Percentiles rank a stretch among this genome's conserved stretches.
phyloP scores from a whole-genome alignment of 2,329 filamentous ascomycete genomes.

The Colletotrichum tabaci region DNA sequence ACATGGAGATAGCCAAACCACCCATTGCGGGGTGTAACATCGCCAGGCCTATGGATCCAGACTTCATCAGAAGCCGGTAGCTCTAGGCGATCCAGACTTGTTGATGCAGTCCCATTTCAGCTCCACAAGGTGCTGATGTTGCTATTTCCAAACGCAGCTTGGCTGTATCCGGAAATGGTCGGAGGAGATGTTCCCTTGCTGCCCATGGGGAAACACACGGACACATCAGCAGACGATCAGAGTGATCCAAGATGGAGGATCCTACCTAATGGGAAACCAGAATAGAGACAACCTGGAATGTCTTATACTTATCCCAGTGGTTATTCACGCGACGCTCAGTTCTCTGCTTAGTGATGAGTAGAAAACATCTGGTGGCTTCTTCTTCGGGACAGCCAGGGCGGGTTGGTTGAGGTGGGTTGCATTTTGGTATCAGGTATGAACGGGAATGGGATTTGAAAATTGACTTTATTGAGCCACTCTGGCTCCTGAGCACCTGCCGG shows the following conservation, averaged over 20 bases:
- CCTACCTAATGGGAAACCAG: no score
- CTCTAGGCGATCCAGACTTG: neutral
- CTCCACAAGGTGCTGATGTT: no score
- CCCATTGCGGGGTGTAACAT: neutral
- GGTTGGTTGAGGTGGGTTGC: neutral
- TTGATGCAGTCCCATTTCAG: neutral
- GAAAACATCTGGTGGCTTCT: neutral
- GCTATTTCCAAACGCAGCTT: neutral
- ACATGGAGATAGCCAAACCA: no score
- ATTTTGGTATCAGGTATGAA: neutral
- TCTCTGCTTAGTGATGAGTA: neutral
- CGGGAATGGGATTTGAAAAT: no score
- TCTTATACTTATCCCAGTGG: neutral
- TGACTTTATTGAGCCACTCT: neutral
- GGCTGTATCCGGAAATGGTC: neutral
- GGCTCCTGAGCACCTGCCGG: neutral
- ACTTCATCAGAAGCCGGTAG: neutral
- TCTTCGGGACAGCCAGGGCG: neutral
- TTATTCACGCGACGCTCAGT: neutral
- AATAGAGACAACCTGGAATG: neutral
- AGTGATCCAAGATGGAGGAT: neutral
- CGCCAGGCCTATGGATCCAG: neutral
- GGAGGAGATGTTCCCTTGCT: constrained; percentile 2
- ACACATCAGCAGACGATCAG: neutral
- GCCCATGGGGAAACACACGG: neutral